Evolutionary conservation across 441 rosid genomes (phyloP).

Genomic region (Adansonia gregorii): DNA sequence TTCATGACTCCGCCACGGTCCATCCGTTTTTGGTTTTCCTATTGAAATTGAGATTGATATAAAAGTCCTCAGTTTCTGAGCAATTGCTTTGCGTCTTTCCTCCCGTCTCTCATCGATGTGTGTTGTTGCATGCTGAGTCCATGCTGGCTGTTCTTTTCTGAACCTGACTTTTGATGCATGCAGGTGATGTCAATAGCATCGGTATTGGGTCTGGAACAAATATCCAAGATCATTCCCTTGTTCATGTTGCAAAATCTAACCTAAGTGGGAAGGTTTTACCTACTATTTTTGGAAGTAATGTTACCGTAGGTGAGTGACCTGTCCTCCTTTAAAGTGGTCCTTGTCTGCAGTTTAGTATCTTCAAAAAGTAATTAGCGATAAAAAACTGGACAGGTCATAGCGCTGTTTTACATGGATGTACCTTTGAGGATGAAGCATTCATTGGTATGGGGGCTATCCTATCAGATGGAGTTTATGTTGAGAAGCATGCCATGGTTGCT

Average conservation of each 20-base stretch:
- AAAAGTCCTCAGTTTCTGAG: slow-evolving; percentile 18
- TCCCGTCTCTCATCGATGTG: background rate
- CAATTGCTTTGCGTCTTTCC: background rate
- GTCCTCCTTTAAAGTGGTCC: background rate
- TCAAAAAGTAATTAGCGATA: slow-evolving; percentile 15
- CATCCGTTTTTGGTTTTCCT: slow-evolving; percentile 11
- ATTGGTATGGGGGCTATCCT: slow-evolving; percentile 72
- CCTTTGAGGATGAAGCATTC: slow-evolving; percentile 69
- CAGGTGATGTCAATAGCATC: slow-evolving; percentile 76
- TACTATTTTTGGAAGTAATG: slow-evolving; percentile 63
- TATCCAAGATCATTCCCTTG: slow-evolving; percentile 72
- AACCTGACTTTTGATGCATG: slow-evolving; percentile 5
- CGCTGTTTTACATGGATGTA: slow-evolving; percentile 77
- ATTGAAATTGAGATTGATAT: slow-evolving; percentile 5
- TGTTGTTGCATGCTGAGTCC: slow-evolving; percentile 4
- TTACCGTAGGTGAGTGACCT: slow-evolving; percentile 57
- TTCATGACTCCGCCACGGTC: background rate
- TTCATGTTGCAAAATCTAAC: slow-evolving; percentile 75
- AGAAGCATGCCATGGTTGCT: slow-evolving; percentile 72
- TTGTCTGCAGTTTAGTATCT: slow-evolving; percentile 4
- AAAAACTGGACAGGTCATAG: slow-evolving; percentile 52
- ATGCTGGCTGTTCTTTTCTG: slow-evolving; percentile 18
- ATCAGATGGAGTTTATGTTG: slow-evolving; percentile 70
- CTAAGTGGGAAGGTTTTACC: slow-evolving; percentile 73
- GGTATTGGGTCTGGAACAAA: slow-evolving; percentile 70